Percentiles rank a stretch among this genome's conserved stretches.
phyloP scores from a whole-genome alignment of 179 eudicot genomes.

The Spergularia azorica region DNA sequence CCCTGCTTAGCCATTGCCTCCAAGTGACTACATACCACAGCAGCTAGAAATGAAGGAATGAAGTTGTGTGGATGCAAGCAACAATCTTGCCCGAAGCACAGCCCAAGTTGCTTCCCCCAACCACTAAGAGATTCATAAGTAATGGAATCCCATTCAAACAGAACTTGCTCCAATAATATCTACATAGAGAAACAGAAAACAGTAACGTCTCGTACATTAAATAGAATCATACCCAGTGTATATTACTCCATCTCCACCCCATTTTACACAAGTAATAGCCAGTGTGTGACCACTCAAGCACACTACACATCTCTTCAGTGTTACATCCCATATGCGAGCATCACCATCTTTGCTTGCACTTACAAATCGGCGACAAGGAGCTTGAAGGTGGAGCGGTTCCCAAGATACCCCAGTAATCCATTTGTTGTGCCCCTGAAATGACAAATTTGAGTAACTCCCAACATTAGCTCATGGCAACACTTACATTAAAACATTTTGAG shows the following conservation, averaged over 20 bases:
- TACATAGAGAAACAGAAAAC: not conserved
- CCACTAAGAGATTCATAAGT: not conserved
- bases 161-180: not conserved
- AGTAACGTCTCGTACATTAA: slow-evolving; percentile 5
- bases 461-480: not conserved
- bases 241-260: slow-evolving; percentile 98
- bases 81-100: not conserved
- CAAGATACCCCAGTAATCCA: slow-evolving; percentile 98
- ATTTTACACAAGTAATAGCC: slow-evolving; percentile 95
- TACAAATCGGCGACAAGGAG: slow-evolving; percentile 97
- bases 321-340: slow-evolving; percentile 92
- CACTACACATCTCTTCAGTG: slow-evolving; percentile 63
- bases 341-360: slow-evolving; percentile 99
- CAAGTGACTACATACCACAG: not conserved
- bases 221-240: slow-evolving; percentile 80
- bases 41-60: not conserved
- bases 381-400: slow-evolving; percentile 93
- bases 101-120: not conserved
- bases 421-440: slow-evolving; percentile 91
- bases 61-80: not conserved
- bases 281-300: slow-evolving; percentile 85
- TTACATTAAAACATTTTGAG: not conserved
- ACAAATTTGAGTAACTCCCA: slow-evolving; percentile 11
- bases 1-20: not conserved
- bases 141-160: not conserved